Conservation (phyloP, 1,139 yeast genomes). For the Pichia sp. region DNA sequence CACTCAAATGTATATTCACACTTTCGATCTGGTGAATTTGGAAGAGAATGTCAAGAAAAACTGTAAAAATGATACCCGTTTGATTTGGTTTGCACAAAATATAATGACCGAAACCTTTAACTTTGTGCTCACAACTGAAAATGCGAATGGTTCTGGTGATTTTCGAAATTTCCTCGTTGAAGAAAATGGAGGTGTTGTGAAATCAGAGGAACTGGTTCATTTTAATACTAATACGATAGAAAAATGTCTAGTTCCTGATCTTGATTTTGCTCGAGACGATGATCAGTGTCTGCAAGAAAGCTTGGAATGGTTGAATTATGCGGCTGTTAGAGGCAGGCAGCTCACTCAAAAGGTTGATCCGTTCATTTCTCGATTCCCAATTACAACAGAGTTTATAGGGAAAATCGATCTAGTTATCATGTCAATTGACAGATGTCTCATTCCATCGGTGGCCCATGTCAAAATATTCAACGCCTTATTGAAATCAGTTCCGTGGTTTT, state of each 20-base stretch:
- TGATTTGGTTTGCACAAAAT: conserved; percentile 32
- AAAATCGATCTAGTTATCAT: conserved; percentile 10
- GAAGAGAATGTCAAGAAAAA: conserved; percentile 11
- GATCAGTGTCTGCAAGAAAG: conserved; percentile 14
- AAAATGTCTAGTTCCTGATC: conserved; percentile 13
- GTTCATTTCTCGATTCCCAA: conserved; percentile 17
- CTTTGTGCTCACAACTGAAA: conserved; percentile 7
- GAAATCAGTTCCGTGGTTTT: conserved; percentile 16
- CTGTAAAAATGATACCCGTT: conserved; percentile 24
- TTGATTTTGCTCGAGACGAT: conserved; percentile 14
- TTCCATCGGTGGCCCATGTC: conserved; percentile 6
- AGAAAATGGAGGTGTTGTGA: background rate
- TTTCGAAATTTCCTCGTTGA: too few species aligned
- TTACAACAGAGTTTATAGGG: conserved; percentile 7
- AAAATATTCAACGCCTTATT: conserved; percentile 3
- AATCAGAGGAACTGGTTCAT: background rate
- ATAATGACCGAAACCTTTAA: conserved; percentile 7
- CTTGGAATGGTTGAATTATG: conserved; percentile 25
- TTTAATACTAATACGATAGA: too few species aligned
- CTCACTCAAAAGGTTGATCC: conserved; percentile 15
- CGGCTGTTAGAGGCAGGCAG: conserved; percentile 19
- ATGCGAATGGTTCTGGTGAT: too few species aligned
- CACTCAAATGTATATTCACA: conserved; percentile 16
- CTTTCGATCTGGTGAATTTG: conserved; percentile 14
- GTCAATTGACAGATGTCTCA: conserved; percentile 11